Evolutionary conservation across 768 basidiomycete species (phyloP).

Genomic region (Kwoniella shandongensis): DNA sequence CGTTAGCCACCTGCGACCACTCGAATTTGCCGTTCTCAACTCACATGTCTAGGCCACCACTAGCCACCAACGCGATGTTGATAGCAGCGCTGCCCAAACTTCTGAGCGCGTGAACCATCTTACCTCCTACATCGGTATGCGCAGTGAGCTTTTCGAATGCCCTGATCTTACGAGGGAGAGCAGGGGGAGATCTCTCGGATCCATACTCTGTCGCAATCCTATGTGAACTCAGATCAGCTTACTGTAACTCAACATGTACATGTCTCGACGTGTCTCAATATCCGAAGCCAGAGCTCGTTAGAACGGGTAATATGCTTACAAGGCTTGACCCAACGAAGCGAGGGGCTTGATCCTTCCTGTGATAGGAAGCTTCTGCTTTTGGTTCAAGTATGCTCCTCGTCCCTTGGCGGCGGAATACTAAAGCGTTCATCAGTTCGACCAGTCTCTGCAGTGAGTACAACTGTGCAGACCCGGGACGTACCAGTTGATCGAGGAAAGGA

Average conservation of each 20-base stretch:
- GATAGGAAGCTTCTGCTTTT: constrained; percentile 66
- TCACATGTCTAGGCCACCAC: constrained; percentile 81
- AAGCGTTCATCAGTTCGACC: neutral
- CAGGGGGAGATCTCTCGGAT: constrained; percentile 26
- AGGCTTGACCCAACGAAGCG: constrained; percentile 67
- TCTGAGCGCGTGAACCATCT: constrained; percentile 81
- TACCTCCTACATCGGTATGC: constrained; percentile 69
- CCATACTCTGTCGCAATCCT: constrained; percentile 46
- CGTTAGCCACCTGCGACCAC: constrained; percentile 5
- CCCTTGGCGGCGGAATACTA: constrained; percentile 73
- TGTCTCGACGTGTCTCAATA: no score
- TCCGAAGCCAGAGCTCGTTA: no score
- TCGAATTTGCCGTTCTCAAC: constrained; percentile 54
- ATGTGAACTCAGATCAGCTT: constrained; percentile 1
- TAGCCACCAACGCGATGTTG: constrained; percentile 63
- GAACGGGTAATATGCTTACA: constrained; percentile 55
- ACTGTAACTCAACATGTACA: neutral
- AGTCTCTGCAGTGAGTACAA: neutral
- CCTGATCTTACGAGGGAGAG: constrained; percentile 58
- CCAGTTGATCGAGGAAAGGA: constrained; percentile 82
- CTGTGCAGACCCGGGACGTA: constrained; percentile 36
- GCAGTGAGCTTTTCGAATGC: constrained; percentile 77
- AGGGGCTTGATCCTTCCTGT: constrained; percentile 59
- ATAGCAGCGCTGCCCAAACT: constrained; percentile 66
- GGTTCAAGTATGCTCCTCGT: constrained; percentile 74